phyloP scores from a whole-genome alignment of 805 yeast genomes.

The Martiniozyma abietophila region DNA sequence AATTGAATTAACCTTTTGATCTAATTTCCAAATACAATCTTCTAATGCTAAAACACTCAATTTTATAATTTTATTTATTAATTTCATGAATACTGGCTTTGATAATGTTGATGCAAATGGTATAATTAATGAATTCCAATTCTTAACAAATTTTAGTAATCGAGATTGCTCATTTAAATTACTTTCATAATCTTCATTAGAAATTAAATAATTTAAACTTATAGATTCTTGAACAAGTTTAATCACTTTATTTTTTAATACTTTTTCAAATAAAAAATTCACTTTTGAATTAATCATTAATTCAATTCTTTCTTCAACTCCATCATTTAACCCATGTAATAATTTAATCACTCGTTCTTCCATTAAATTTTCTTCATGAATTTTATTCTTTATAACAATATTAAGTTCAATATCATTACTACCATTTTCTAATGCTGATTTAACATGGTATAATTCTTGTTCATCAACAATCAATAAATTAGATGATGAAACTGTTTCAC shows the following conservation, averaged over 20 bases:
- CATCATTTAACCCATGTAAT: constrained; percentile 5
- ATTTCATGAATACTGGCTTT: constrained; percentile 36
- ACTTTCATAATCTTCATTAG: constrained; percentile 17
- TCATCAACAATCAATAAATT: constrained; percentile 26
- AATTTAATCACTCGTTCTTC: constrained; percentile 4
- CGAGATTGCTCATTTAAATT: constrained; percentile 1
- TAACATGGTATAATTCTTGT: constrained; percentile 19
- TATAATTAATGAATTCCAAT: constrained; percentile 54
- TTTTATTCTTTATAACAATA: too few species aligned
- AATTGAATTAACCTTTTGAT: constrained; percentile 63
- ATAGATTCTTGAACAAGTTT: constrained; percentile 30
- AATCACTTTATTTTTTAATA: constrained; percentile 28
- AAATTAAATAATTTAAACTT: constrained; percentile 31
- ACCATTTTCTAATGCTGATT: constrained; percentile 15
- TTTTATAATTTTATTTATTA: constrained; percentile 42
- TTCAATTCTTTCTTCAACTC: constrained; percentile 8
- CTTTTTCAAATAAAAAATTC: constrained; percentile 30
- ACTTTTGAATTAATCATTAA: constrained; percentile 34
- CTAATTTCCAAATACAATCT: constrained; percentile 54
- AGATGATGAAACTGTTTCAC: constrained; percentile 18
- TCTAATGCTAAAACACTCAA: constrained; percentile 52
- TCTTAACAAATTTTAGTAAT: constrained; percentile 38
- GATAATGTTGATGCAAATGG: constrained; percentile 44
- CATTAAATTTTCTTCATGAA: constrained; percentile 11
- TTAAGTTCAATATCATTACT: constrained; percentile 12